A percentile compares a stretch with the other conserved stretches of the same genome.
phyloP scores from a whole-genome alignment of 2,329 filamentous ascomycete species.

The Graphilbum sp. region DNA sequence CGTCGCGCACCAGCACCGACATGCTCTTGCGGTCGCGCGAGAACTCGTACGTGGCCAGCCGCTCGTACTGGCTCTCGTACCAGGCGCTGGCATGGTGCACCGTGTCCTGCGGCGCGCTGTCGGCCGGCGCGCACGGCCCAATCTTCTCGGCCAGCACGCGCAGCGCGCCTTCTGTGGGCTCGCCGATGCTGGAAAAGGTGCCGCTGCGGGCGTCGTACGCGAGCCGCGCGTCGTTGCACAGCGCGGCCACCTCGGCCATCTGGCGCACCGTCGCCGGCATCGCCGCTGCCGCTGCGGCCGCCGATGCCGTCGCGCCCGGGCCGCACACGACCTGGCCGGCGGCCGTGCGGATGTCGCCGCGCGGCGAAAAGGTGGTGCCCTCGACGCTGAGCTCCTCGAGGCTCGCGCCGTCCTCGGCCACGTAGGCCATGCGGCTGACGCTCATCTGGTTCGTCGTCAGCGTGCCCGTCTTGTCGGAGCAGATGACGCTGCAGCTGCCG shows the following conservation, averaged over 20 bases:
- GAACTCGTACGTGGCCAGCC: conserved; percentile 86
- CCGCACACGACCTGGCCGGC: conserved; percentile 54
- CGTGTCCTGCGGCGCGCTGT: conserved; percentile 39
- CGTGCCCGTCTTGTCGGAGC: conserved; percentile 97
- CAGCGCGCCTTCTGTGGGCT: conserved; percentile 88
- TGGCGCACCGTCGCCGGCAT: conserved; percentile 69
- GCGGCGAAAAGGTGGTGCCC: conserved; percentile 81
- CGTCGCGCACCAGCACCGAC: conserved; percentile 75
- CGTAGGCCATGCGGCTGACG: conserved; percentile 78
- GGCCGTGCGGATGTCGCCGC: conserved; percentile 49
- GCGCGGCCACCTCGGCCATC: conserved; percentile 52
- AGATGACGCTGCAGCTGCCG: conserved; percentile 98
- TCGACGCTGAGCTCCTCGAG: conserved; percentile 80
- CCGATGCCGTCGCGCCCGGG: conserved; percentile 45
- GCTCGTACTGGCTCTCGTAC: conserved; percentile 62
- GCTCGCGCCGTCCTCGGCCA: conserved; percentile 55
- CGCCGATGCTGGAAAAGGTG: conserved; percentile 69
- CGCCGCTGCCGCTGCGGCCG: no score
- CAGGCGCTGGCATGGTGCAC: conserved; percentile 70
- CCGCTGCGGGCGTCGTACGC: conserved; percentile 64
- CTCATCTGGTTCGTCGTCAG: conserved; percentile 99
- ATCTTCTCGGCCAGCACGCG: conserved; percentile 88
- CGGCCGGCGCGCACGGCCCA: conserved; percentile 38
- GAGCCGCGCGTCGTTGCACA: conserved; percentile 82
- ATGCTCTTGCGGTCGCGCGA: conserved; percentile 97